Base-by-base conservation (phyloP, 164 flowering plant genomes). In the Tinospora cordifolia region DNA sequence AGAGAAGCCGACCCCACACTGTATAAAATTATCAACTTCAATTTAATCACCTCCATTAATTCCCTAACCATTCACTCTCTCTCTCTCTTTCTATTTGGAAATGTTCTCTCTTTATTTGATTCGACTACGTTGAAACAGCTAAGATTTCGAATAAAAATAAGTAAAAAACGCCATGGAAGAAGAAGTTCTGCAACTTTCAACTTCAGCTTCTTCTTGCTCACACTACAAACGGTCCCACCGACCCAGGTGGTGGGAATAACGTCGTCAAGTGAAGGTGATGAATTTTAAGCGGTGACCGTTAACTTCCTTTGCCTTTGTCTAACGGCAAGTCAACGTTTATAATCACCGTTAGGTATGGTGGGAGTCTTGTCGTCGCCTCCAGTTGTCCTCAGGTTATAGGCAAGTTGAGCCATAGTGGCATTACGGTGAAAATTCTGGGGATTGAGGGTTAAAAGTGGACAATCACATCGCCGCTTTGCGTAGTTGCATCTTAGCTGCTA, bases 1-100 rank as follows among this genome's bases (percentile, higher is more conserved):
- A 74, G 71, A 47, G 78, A 34, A 62, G 69, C 68, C 82, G 83
- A 74, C 87, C 90, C 83, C 82, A 67, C 26, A 54, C 0, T 54
- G 2, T 3, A 19, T 12, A 47, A 47, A 47, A 19, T 19, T 54
- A 54, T 19, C 9, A 21, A 12, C 41, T 25, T 60, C 64, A 70
- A n/a, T 71, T 68, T 21, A 69, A 76, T 69, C 27, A 59, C 63
- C 40, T 38, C 30, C 41, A 54, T 19, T 19, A 22, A 54, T 22
- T 10, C 2, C 47, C 47, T 1, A 30, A 30, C 36, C 36, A 30
- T 30, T 30, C 36, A 9, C 47, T 44, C 47, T 44, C 47, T 44
- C 9, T 5, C 47, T 54, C 60, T 38, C 71, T 36, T 30, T 15
- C 49, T 38, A 24, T 69, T 27, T 63, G 22, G 10, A 66, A 30